phyloP scores from a whole-genome alignment of 768 basidiomycete genomes.

The Strobilomyces dryophilus region DNA sequence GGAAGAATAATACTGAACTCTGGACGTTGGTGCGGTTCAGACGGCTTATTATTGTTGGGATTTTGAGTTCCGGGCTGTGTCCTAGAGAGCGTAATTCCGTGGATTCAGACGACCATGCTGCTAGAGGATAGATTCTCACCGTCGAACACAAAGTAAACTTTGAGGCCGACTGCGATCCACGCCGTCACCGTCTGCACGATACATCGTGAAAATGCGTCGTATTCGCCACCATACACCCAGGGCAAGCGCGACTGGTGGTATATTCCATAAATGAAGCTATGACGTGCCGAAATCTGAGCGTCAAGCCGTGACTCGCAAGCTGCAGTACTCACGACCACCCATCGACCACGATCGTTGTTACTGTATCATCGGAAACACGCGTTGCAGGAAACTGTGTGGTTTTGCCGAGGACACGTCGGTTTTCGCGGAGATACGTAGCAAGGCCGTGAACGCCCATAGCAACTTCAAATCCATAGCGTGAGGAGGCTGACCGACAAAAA shows the following conservation, averaged over 20 bases:
- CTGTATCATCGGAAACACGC: conserved; percentile 3
- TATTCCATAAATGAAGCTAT: conserved; percentile 73
- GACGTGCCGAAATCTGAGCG: conserved; percentile 1
- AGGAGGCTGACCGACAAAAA: neutral
- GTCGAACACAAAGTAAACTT: conserved; percentile 76
- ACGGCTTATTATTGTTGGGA: conserved; percentile 60
- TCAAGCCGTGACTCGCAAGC: too few species aligned
- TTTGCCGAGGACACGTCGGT: conserved; percentile 38
- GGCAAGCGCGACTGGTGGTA: conserved; percentile 57
- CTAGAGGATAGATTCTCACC: conserved; percentile 40
- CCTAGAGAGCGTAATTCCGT: conserved; percentile 38
- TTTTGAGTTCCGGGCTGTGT: conserved; percentile 66
- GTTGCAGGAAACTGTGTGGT: conserved; percentile 28
- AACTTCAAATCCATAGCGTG: conserved; percentile 11
- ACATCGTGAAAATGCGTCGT: conserved; percentile 48
- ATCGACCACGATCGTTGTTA: conserved; percentile 65
- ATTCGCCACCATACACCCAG: conserved; percentile 89
- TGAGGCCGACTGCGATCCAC: conserved; percentile 65
- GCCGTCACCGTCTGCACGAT: conserved; percentile 52
- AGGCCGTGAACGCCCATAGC: conserved; percentile 51
- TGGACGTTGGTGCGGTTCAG: conserved; percentile 55
- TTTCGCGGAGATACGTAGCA: conserved; percentile 47
- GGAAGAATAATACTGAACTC: conserved; percentile 70
- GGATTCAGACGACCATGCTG: conserved; percentile 1
- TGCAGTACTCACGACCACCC: conserved; percentile 75